Base-by-base conservation (phyloP, 352 stramenopile species). In the Phytopythium mirpurense region DNA sequence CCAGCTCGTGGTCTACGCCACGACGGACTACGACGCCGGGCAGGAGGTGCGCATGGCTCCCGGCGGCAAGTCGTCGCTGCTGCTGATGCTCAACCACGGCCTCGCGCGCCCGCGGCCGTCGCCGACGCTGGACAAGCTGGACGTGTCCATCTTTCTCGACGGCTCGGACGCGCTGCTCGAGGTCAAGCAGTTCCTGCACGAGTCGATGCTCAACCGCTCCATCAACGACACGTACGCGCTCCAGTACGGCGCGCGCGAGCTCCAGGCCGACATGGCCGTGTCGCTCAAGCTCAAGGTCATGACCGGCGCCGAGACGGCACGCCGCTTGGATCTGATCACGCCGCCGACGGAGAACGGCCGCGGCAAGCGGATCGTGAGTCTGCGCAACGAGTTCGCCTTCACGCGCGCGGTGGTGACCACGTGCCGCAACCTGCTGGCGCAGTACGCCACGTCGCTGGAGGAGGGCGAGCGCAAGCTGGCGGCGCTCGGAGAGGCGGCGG, bases 221-320 rank as follows among this genome's bases (percentile, higher is more conserved):
- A 56, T 72, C 43, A 78, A 83, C 56, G 59, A 65, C 46, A 63
- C 60, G 43, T 79, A 83, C 41, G 57, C 52, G 9, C 59, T 83
- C 19, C 62, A 59, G 18, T 60, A 67, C 36, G 65, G 51, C 12
- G 47, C 32, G 14, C 26, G 44, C 0, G 54, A 57, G 26, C 57
- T 77, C 3, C 35, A 54, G 0, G 34, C 60, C 9, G 45, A 41
- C 11, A 51, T 70, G 37, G 42, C 56, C 9, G 63, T 55, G 41
- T 79, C 69, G 21, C 50, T 83, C 23, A 78, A 77, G 38, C 67
- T 83, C 55, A 83, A 83, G 36, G 41, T 83, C 12, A 31, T 83
- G 19, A 62, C 52, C 24, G 65, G 69, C 26, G 41, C 26, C 5
- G 72, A 83, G 31, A 31, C 76, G 18, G 26, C 55, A 8, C 57